Conservation (phyloP, 495 filamentous ascomycete genomes). For the Annulohypoxylon moriforme region DNA sequence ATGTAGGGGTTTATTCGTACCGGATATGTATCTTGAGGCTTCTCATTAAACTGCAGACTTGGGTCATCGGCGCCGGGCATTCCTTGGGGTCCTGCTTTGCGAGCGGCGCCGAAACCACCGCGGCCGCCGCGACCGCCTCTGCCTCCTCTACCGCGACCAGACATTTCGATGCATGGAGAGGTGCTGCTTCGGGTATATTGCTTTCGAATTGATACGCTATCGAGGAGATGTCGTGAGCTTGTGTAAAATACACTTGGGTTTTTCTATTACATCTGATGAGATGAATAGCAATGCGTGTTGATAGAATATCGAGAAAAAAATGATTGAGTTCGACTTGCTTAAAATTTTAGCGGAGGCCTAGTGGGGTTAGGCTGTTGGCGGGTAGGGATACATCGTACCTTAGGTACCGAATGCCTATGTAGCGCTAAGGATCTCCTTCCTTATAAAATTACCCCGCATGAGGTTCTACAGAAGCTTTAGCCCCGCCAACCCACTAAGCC, state of each 20-base stretch:
- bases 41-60: conserved; percentile 42
- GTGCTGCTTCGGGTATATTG: not conserved
- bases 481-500: conserved; percentile 5
- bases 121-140: conserved; percentile 50
- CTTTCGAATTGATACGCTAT: not conserved
- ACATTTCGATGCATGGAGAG: conserved; percentile 40
- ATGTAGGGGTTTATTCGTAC: too few relatives aligned
- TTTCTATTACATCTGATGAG: too few relatives aligned
- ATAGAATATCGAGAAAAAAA: not conserved
- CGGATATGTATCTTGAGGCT: conserved; percentile 48
- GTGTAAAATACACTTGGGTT: too few relatives aligned
- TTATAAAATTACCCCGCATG: conserved; percentile 14
- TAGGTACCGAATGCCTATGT: too few relatives aligned
- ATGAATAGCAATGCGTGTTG: not conserved
- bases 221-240: not conserved
- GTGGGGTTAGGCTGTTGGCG: not conserved
- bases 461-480: not conserved
- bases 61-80: conserved; percentile 52
- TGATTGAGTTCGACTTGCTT: conserved; percentile 23
- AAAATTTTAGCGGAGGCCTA: conserved; percentile 38
- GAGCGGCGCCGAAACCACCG: conserved; percentile 49
- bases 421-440: not conserved
- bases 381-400: not conserved
- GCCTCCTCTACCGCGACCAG: conserved; percentile 43
- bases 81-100: conserved; percentile 46